phyloP scores from a whole-genome alignment of 2,329 filamentous ascomycete genomes.

The Ustilaginoidea virens region DNA sequence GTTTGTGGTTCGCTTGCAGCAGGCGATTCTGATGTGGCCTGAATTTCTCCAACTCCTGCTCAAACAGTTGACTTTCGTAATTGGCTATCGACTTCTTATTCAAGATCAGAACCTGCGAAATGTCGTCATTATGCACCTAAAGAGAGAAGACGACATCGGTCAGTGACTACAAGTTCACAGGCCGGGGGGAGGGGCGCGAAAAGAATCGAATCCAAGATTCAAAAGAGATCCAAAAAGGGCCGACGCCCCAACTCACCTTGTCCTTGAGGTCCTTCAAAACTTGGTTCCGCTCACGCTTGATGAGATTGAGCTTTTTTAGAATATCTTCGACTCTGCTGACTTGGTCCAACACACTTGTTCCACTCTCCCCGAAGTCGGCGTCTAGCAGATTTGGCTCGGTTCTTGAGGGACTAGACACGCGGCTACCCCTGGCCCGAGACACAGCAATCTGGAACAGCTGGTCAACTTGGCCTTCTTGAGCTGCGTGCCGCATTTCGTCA shows the following conservation, averaged over 20 bases:
- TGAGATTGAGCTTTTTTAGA: constrained; percentile 75
- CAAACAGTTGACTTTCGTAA: constrained; percentile 83
- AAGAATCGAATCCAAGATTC: no score
- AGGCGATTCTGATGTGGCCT: constrained; percentile 81
- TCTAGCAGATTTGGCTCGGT: constrained; percentile 73
- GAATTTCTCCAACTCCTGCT: constrained; percentile 96
- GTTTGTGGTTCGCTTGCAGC: constrained; percentile 88
- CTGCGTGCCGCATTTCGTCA: constrained; percentile 85
- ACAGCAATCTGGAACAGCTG: constrained; percentile 78
- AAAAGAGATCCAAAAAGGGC: no score
- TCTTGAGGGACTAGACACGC: constrained; percentile 41
- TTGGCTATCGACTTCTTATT: constrained; percentile 95
- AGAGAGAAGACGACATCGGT: not conserved
- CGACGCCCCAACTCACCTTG: constrained; percentile 54
- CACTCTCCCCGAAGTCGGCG: constrained; percentile 73
- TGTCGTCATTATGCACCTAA: constrained; percentile 89
- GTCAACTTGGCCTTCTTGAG: constrained; percentile 74
- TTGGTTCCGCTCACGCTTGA: constrained; percentile 83
- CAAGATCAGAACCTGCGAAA: constrained; percentile 89
- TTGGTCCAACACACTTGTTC: constrained; percentile 73
- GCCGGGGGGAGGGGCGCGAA: no score
- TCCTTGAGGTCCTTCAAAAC: constrained; percentile 95
- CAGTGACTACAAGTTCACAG: no score
- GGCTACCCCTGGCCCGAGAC: constrained; percentile 55
- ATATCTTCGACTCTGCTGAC: constrained; percentile 80